Conservation (phyloP, 257 asterid species). For the Lycium ferocissimum region DNA sequence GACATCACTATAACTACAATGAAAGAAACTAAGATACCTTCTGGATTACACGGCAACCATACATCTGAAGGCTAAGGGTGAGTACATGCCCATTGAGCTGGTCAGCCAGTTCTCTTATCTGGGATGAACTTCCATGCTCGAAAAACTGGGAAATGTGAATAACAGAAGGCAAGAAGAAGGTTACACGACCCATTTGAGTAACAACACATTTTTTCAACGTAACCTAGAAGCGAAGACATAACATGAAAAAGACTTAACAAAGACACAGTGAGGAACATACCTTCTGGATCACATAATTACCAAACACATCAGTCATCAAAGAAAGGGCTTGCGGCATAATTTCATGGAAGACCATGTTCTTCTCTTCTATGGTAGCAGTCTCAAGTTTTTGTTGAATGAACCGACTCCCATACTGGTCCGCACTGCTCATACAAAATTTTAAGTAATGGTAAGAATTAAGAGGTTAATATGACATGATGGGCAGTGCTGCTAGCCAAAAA, state of each 20-base stretch:
- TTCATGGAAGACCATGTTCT: conserved; percentile 78
- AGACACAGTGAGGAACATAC: conserved; percentile 42
- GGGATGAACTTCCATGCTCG: conserved; percentile 76
- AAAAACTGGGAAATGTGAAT: conserved; percentile 59
- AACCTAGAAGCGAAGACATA: background rate
- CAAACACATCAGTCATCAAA: conserved; percentile 89
- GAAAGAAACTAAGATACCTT: conserved; percentile 55
- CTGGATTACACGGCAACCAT: conserved; percentile 90
- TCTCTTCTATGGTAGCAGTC: conserved; percentile 70
- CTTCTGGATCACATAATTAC: conserved; percentile 91
- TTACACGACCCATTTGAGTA: conserved; percentile 12
- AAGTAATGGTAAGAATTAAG: background rate
- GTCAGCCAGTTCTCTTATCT: conserved; percentile 72
- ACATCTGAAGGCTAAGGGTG: conserved; percentile 85
- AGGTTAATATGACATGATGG: background rate
- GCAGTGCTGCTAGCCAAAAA: conserved; percentile 7
- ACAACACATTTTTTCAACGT: background rate
- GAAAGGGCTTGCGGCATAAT: conserved; percentile 75
- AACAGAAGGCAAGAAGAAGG: conserved; percentile 24
- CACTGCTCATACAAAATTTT: conserved; percentile 51
- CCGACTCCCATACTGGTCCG: conserved; percentile 86
- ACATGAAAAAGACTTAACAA: background rate
- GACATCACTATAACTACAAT: background rate
- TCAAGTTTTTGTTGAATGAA: conserved; percentile 91
- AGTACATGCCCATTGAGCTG: conserved; percentile 73